Percentiles rank a stretch among this genome's conserved stretches.
phyloP scores from a whole-genome alignment of 768 basidiomycete species.

The Suillus brevipes region DNA sequence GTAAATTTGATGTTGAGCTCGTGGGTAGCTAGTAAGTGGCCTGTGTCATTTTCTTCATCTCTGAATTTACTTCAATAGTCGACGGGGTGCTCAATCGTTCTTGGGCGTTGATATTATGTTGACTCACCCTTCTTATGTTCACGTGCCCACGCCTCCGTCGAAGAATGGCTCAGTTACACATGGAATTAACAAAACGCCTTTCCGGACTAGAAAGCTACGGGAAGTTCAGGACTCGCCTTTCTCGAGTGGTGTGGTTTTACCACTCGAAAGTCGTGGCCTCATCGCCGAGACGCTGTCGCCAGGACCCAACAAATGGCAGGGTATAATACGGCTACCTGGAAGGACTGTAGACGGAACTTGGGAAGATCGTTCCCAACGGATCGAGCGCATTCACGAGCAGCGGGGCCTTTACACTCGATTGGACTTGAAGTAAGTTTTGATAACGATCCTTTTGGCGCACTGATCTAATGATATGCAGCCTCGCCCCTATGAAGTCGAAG shows the following conservation, averaged over 20 bases:
- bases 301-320: constrained; percentile 47
- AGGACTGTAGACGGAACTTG: constrained; percentile 23
- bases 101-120: constrained; percentile 45
- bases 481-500: constrained; percentile 48
- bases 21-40: constrained; percentile 59
- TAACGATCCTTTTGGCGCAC: background rate
- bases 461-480: constrained; percentile 22
- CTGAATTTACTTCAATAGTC: constrained; percentile 17
- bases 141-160: constrained; percentile 37
- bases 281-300: constrained; percentile 37
- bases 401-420: constrained; percentile 42
- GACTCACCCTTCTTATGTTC: constrained; percentile 45
- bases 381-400: constrained; percentile 22
- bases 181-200: background rate
- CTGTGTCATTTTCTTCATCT: background rate
- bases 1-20: constrained; percentile 50
- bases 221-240: constrained; percentile 25
- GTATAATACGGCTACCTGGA: constrained; percentile 51
- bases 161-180: background rate
- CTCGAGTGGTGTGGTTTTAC: constrained; percentile 40
- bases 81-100: constrained; percentile 42
- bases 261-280: constrained; percentile 46
- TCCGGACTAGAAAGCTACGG: constrained; percentile 1
- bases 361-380: constrained; percentile 28
- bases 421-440: constrained; percentile 31